These are phyloP conservation scores for Penicillium subrubescens DNA, from an alignment of 495 filamentous ascomycete species.

Conservation along the genomic window DNA sequence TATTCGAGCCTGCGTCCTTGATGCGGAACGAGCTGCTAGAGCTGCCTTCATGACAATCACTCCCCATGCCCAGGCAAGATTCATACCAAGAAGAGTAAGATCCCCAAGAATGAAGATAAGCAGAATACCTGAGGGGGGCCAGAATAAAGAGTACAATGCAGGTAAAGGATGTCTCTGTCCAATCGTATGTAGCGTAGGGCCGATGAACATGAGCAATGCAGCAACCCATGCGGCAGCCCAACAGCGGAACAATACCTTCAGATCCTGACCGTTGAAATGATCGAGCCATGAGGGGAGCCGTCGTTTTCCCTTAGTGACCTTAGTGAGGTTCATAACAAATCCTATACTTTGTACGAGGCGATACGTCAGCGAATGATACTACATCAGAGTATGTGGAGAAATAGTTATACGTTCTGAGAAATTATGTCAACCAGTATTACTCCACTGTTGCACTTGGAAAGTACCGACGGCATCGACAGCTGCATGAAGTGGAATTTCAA, in stretches of 20 bases:
- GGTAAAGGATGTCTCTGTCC: not conserved
- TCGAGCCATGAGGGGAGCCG: not conserved
- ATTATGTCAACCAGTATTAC: not conserved
- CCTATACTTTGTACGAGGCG: not conserved
- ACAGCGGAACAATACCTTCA: not conserved
- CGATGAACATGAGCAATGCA: not conserved
- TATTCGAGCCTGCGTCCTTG: not conserved
- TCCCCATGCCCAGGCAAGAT: constrained; percentile 3
- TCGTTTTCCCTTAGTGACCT: not conserved
- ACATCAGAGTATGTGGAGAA: too few relatives aligned
- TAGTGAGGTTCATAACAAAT: not conserved
- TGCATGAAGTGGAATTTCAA: not conserved
- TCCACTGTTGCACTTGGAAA: not conserved
- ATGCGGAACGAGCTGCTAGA: not conserved
- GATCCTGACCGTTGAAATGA: not conserved
- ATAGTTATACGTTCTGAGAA: not conserved
- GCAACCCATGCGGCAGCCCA: not conserved
- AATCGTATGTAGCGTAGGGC: not conserved
- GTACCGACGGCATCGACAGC: not conserved
- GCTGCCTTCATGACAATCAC: constrained; percentile 2
- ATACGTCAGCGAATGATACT: not conserved
- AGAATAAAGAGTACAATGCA: not conserved
- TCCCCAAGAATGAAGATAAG: not conserved
- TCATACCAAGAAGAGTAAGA: not conserved
- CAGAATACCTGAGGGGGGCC: not conserved